Conservation (phyloP, 768 basidiomycete genomes). For the Tylopilus vinaceipallidus region DNA sequence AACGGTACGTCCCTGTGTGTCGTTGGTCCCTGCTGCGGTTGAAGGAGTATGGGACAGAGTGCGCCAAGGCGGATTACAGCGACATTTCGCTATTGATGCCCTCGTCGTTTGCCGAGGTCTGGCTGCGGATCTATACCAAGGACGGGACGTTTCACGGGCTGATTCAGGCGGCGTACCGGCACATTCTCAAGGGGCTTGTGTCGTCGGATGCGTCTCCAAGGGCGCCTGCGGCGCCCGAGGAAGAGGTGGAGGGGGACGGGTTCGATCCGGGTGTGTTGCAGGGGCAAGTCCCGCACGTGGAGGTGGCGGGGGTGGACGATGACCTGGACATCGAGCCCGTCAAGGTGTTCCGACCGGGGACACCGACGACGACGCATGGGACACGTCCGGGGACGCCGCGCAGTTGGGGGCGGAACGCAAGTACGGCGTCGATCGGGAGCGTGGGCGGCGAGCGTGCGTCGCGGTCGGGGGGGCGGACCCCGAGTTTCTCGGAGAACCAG, state of each 20-base stretch:
- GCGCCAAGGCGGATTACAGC: conserved; percentile 45
- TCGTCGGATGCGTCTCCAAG: not conserved
- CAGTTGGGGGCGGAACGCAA: conserved; percentile 14
- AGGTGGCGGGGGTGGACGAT: not conserved
- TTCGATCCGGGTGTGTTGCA: conserved; percentile 12
- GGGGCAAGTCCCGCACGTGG: not conserved
- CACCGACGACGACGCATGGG: not conserved
- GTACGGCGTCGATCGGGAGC: conserved; percentile 6
- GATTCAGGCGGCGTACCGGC: conserved; percentile 67
- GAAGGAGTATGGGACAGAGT: conserved; percentile 34
- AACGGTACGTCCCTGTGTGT: conserved; percentile 41
- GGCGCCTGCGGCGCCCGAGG: not conserved
- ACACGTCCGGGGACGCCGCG: conserved; percentile 33
- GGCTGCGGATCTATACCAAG: conserved; percentile 68
- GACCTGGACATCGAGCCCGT: conserved; percentile 30
- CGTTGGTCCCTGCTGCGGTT: not conserved
- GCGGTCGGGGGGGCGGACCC: conserved; percentile 27
- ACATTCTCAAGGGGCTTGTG: conserved; percentile 31
- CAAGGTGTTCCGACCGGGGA: conserved; percentile 1
- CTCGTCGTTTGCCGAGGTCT: conserved; percentile 61
- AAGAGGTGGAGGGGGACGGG: conserved; percentile 11
- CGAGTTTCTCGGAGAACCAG: conserved; percentile 37
- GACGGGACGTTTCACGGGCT: conserved; percentile 54
- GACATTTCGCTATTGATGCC: conserved; percentile 70
- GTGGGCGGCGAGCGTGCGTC: not conserved